A percentile compares a stretch with the other conserved stretches of the same genome.
Conservation (phyloP, 768 basidiomycete species). For the Pleurotus sapidus region DNA sequence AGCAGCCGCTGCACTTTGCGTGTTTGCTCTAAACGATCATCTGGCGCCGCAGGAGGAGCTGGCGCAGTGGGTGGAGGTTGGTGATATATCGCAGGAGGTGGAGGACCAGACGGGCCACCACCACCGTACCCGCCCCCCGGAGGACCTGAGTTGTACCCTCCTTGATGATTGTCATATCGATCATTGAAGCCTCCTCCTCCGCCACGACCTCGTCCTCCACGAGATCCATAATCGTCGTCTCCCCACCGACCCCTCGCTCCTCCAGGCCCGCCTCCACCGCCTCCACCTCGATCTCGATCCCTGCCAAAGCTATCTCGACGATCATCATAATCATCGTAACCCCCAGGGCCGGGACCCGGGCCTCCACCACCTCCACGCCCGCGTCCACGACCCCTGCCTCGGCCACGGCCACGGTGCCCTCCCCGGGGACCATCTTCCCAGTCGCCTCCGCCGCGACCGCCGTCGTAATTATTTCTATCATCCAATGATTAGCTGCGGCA, state of each 20-base stretch:
- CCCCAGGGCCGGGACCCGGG: constrained; percentile 35
- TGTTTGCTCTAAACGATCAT: constrained; percentile 87
- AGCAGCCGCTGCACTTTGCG: constrained; percentile 82
- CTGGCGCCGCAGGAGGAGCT: constrained; percentile 32
- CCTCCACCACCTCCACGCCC: constrained; percentile 37
- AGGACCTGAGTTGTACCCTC: constrained; percentile 20
- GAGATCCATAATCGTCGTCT: constrained; percentile 38
- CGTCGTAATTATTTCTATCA: constrained; percentile 31
- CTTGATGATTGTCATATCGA: constrained; percentile 40
- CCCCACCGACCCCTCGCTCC: constrained; percentile 34
- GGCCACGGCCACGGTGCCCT: constrained; percentile 37
- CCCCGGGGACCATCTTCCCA: constrained; percentile 50
- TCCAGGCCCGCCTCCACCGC: constrained; percentile 8
- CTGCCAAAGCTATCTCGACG: constrained; percentile 43
- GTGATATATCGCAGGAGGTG: constrained; percentile 16
- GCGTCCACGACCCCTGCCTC: constrained; percentile 36
- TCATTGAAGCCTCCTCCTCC: constrained; percentile 32
- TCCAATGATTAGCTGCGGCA: constrained; percentile 5
- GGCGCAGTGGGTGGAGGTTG: constrained; percentile 20
- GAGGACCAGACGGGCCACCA: constrained; percentile 13
- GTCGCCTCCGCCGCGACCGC: constrained; percentile 41
- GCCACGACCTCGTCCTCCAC: constrained; percentile 22
- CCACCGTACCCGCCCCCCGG: constrained; percentile 23
- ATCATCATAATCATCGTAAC: constrained; percentile 43
- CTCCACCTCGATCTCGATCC: constrained; percentile 44